A percentile compares a stretch with the other conserved stretches of the same genome.
Evolutionary conservation across 257 asterid genomes (phyloP).

Genomic region (Gentiana straminea): DNA sequence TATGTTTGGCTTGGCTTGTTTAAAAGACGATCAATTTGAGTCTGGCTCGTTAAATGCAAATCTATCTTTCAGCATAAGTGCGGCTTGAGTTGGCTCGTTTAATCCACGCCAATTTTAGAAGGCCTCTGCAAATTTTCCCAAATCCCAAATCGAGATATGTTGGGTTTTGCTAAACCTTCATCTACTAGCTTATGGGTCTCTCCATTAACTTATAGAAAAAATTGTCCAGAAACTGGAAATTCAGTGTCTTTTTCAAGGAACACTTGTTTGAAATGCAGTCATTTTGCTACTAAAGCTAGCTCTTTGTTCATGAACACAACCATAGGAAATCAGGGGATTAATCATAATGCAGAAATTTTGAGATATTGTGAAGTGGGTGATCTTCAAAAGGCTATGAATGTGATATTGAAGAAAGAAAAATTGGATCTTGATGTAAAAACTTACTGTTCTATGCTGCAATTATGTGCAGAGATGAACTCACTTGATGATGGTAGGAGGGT

Average conservation of each 20-base stretch:
- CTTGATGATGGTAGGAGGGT: conserved; percentile 19
- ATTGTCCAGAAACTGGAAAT: background rate
- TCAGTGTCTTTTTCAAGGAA: background rate
- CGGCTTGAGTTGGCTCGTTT: too few relatives aligned
- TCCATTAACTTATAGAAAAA: background rate
- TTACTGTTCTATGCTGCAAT: conserved; percentile 17
- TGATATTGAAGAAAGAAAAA: conserved; percentile 9
- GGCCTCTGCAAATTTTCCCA: too few relatives aligned
- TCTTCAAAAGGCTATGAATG: conserved; percentile 19
- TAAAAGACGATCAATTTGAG: too few relatives aligned
- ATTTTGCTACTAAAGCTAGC: background rate
- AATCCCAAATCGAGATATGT: background rate
- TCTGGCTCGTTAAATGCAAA: too few relatives aligned
- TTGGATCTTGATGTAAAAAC: conserved; percentile 11
- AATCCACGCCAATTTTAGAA: too few relatives aligned
- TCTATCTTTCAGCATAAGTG: too few relatives aligned
- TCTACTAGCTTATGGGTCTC: conserved; percentile 11
- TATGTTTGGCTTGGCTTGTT: too few relatives aligned
- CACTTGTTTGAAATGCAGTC: background rate
- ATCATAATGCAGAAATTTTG: conserved; percentile 11
- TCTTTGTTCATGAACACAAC: background rate
- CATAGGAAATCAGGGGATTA: background rate
- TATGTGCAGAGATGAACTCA: conserved; percentile 21
- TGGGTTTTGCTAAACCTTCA: conserved; percentile 10
- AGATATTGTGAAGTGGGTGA: conserved; percentile 15